Evolutionary conservation across 495 filamentous ascomycete species (phyloP), one percentile per base, ranked within the genome.

Genomic region (Podospora fimiseda): DNA sequence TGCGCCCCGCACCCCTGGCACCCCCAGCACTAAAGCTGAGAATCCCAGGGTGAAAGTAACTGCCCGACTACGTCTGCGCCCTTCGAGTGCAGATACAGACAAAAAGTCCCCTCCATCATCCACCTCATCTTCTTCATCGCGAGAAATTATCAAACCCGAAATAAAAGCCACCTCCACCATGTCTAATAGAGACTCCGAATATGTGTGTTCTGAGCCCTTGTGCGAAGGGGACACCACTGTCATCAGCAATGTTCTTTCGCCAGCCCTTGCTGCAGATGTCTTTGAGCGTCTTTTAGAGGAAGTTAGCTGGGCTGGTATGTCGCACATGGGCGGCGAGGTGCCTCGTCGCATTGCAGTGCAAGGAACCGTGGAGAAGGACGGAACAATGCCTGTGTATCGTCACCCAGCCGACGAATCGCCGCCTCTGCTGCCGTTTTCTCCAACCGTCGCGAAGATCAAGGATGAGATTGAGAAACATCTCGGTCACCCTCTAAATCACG

Each of bases 331-430:
- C 24, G 93, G 93, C 13, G 86, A 93, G 60, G 93, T 98, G 2
- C 93, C 93, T 27, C 82, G 93, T 37, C 81, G 96, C n/a, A 89
- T 97, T 30, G 89, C 90, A 36, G 90, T 94, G 8, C 89, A 97
- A 66, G 94, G 90, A 5, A 73, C 77, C 23, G 70, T 88, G 43
- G 75, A 70, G 43, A 63, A 77, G 2, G 88, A 94, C 60, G 89
- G 89, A 48, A 85, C 79, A 52, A 85, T 88, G 62, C 93, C 93
- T 9, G 81, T 97, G 36, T 98, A 98, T 63, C 87, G 93, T 2
- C 93, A 97, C 69, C 93, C 93, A 20, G 81, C 89, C 0, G 93
- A 98, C 64, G 88, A 96, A 60, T 88, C 89, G 5, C 88, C 90
- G 0, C 86, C 87, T 0, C 65, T 95, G 14, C 68, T 84, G 1